These are phyloP conservation scores for Kentomonas sorsogonicus DNA, from an alignment of 208 protist genomes.

Conservation along the genomic window DNA sequence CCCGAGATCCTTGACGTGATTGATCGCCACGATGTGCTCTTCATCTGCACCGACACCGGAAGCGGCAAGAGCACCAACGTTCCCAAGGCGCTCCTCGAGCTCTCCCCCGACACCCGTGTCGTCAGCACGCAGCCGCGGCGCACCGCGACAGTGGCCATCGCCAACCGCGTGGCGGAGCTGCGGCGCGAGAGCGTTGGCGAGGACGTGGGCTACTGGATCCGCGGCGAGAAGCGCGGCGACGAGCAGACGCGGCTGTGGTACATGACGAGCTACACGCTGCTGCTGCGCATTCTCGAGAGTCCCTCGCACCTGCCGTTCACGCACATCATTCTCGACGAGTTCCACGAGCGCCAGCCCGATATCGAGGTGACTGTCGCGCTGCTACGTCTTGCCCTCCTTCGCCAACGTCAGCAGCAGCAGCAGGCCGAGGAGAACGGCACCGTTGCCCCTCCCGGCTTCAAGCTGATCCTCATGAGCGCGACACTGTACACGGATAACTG, in stretches of 20 bases:
- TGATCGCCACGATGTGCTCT: conserved; percentile 76
- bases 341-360: conserved; percentile 94
- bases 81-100: conserved; percentile 77
- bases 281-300: conserved; percentile 62
- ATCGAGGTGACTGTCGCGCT: conserved; percentile 88
- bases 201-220: conserved; percentile 85
- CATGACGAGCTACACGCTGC: conserved; percentile 86
- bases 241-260: conserved; percentile 82
- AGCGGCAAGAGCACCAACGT: conserved; percentile 84
- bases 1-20: conserved; percentile 74
- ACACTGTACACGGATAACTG: conserved; percentile 88
- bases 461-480: conserved; percentile 89
- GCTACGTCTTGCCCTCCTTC: conserved; percentile 70
- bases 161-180: conserved; percentile 54
- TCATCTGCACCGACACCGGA: conserved; percentile 85
- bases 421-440: too few relatives aligned
- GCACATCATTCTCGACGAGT: conserved; percentile 93
- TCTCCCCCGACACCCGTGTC: conserved; percentile 29
- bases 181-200: conserved; percentile 57
- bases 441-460: too few relatives aligned
- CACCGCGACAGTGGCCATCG: conserved; percentile 68
- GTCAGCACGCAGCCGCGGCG: conserved; percentile 76
- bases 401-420: too few relatives aligned
- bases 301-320: conserved; percentile 57
- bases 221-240: conserved; percentile 69